These are phyloP conservation scores for Russula olivacea DNA, from an alignment of 768 basidiomycete species.

Conservation along the genomic window DNA sequence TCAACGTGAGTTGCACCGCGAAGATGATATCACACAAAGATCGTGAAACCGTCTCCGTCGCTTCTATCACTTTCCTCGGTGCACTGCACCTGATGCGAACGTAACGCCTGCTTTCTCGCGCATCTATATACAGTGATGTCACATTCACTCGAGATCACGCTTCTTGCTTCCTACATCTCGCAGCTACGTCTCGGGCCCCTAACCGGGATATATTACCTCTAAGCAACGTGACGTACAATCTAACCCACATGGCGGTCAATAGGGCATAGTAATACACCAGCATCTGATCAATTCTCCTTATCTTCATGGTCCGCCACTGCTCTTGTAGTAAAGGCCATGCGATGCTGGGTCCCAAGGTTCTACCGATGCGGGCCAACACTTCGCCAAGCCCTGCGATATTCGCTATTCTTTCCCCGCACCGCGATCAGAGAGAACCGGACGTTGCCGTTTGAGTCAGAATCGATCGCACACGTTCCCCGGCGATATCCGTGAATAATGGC, in stretches of 20 bases:
- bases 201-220: conserved; percentile 6
- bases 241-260: background rate
- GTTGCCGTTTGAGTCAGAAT: background rate
- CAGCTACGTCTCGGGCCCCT: background rate
- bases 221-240: background rate
- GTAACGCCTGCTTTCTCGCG: conserved; percentile 10
- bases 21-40: conserved; percentile 3
- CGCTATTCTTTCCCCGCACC: background rate
- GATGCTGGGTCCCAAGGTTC: background rate
- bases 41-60: conserved; percentile 1
- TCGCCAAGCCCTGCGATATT: background rate
- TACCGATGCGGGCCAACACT: background rate
- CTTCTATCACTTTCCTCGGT: background rate
- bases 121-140: background rate
- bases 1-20: conserved; percentile 1
- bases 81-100: conserved; percentile 1
- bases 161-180: conserved; percentile 5
- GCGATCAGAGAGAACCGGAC: background rate
- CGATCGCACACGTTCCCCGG: background rate
- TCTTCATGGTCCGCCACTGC: background rate
- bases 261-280: background rate
- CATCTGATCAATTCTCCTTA: background rate
- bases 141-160: conserved; percentile 2
- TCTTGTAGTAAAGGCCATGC: background rate
- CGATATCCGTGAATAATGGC: background rate